Base-by-base conservation (phyloP, 1,284 basidiomycete genomes). In the Microbotryum saponariae region DNA sequence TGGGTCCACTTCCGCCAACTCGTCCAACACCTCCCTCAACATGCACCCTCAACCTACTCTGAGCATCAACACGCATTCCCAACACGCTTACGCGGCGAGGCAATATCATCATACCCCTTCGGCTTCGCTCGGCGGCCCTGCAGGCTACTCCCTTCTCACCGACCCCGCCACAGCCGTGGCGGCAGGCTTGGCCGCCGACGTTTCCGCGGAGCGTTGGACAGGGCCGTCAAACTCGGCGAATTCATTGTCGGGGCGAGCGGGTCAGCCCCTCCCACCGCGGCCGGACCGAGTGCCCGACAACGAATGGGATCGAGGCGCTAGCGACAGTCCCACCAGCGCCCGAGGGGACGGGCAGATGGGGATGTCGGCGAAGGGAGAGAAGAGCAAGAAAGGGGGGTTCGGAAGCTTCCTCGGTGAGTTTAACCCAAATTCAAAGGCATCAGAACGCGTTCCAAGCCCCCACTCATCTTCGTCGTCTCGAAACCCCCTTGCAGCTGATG, bases 371-470 rank as follows among this genome's bases (percentile, higher is more conserved):
- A 64, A 63, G 54, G 61, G 63, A 53, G 56, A 60, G 55, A 65
- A 62, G 59, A 61, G 61, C 49, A 66, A 66, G 37, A 42, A 42
- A 42, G 60, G 54, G 14, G 54, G 65, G 3, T 62, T 68, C 12
- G 62, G 67, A 21, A 58, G 60, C 12, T 66, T 68, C 31, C 42
- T 68, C 9, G 67, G 67, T 68, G 45, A 50, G 67, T 56, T 20
- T 1, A 6, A 14, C 3, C 12, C n/a, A n/a, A 4, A 27, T 9
- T 14, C n/a, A 4, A 3, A 8, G 9, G 6, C 6, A 18, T 29
- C 3, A 20, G 14, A n/a, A 5, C 7, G 0, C 23, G 4, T 1
- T 10, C 4, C 33, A 33, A n/a, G 16, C 10, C n/a, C 21, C 44
- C n/a, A 51, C 16, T 18, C 31, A 1, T 3, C 8, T 54, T 18